phyloP scores from a whole-genome alignment of 1,284 basidiomycete genomes.

The Vanrija humicola region DNA sequence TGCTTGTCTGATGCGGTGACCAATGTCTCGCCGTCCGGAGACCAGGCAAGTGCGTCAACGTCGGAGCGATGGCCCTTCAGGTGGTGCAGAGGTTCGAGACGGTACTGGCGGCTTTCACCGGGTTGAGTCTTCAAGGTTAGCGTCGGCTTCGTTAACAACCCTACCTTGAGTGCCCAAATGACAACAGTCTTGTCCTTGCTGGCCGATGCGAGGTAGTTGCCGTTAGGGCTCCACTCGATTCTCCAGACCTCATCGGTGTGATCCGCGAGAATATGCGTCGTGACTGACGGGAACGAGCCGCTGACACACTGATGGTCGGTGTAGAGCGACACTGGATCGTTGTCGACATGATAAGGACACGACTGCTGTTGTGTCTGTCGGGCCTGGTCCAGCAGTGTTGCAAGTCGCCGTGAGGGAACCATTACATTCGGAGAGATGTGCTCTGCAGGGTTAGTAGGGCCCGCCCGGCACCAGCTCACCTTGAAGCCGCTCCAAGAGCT shows the following conservation, averaged over 20 bases:
- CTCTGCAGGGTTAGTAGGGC: constrained; percentile 52
- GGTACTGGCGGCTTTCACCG: constrained; percentile 22
- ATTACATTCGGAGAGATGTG: constrained; percentile 85
- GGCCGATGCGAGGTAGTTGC: constrained; percentile 76
- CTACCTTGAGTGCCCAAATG: constrained; percentile 79
- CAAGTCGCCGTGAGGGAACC: constrained; percentile 85
- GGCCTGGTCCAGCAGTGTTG: constrained; percentile 81
- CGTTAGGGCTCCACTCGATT: constrained; percentile 89
- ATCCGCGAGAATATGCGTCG: constrained; percentile 75
- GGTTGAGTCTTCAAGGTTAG: not conserved
- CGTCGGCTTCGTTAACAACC: constrained; percentile 61
- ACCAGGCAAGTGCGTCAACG: constrained; percentile 83
- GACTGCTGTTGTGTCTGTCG: constrained; percentile 69
- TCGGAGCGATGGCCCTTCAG: constrained; percentile 68
- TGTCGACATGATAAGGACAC: constrained; percentile 74
- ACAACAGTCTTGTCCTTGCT: constrained; percentile 83
- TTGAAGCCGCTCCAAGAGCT: constrained; percentile 75
- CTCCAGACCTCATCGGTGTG: constrained; percentile 96
- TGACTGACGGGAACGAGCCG: constrained; percentile 75
- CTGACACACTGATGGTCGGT: constrained; percentile 78
- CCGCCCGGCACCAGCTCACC: constrained; percentile 53
- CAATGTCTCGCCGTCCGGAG: constrained; percentile 74
- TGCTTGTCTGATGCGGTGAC: constrained; percentile 72
- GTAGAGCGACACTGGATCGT: constrained; percentile 68
- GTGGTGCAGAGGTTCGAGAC: constrained; percentile 34